A percentile compares a stretch with the other conserved stretches of the same genome.
phyloP scores from a whole-genome alignment of 1,284 basidiomycete species.

The Rhodotorula sp. region DNA sequence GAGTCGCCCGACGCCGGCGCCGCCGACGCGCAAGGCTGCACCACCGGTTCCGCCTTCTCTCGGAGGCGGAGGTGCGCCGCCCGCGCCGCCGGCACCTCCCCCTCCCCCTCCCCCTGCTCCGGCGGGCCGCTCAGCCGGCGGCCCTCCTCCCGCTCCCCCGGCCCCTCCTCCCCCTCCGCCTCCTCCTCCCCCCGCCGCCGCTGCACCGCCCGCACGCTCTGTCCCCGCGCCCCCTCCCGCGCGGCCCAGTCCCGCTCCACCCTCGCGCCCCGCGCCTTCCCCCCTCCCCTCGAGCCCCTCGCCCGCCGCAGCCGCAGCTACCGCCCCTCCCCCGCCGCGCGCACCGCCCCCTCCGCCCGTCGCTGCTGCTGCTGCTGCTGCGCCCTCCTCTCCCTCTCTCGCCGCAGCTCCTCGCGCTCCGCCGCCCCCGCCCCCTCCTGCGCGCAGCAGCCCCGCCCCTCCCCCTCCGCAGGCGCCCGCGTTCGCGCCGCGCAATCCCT shows the following conservation, averaged over 20 bases:
- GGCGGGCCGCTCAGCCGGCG: neutral
- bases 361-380: no score
- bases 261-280: neutral
- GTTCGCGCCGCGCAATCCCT: neutral
- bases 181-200: neutral
- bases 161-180: neutral
- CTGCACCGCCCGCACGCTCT: neutral
- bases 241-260: slow-evolving; percentile 1
- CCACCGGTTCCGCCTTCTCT: slow-evolving; percentile 1
- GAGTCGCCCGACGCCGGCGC: slow-evolving; percentile 1
- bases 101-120: neutral
- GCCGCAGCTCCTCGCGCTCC: no score
- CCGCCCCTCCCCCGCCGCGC: neutral
- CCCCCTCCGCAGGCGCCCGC: neutral
- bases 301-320: neutral
- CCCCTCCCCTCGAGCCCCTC: neutral
- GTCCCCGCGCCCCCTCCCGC: slow-evolving; percentile 8
- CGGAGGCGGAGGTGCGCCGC: neutral
- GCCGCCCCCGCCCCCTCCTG: slow-evolving; percentile 3
- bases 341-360: neutral
- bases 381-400: no score
- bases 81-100: neutral
- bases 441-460: slow-evolving; percentile 1
- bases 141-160: neutral
- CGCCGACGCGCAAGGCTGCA: slow-evolving; percentile 1